Percentiles rank a stretch among this genome's conserved stretches.
phyloP scores from a whole-genome alignment of 192 early-diverging fungal species.

The Backusella morwellensis region DNA sequence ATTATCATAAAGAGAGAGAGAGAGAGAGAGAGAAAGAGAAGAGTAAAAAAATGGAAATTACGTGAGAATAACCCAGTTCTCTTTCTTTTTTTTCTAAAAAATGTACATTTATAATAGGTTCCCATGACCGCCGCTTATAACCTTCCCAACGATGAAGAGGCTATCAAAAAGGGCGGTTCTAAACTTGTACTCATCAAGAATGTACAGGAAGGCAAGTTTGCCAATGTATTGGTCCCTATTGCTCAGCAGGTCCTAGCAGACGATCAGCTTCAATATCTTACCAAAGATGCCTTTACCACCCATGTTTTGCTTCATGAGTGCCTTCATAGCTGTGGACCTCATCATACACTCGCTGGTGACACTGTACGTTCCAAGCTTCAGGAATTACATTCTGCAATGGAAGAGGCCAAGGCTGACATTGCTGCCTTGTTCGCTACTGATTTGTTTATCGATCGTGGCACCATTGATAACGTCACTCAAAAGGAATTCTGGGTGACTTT shows the following conservation, averaged over 20 bases:
- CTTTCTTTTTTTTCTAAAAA: not conserved
- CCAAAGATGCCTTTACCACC: constrained; percentile 67
- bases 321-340: constrained; percentile 69
- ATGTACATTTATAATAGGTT: constrained; percentile 27
- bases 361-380: constrained; percentile 66
- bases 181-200: constrained; percentile 77
- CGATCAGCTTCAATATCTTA: constrained; percentile 55
- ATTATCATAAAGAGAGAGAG: not conserved
- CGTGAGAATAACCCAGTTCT: not conserved
- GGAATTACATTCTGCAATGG: constrained; percentile 70
- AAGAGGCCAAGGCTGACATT: constrained; percentile 80
- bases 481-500: constrained; percentile 71
- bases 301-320: constrained; percentile 76
- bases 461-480: constrained; percentile 54
- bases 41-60: not conserved
- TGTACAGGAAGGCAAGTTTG: constrained; percentile 70
- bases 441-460: constrained; percentile 57
- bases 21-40: not conserved
- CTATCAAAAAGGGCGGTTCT: constrained; percentile 64
- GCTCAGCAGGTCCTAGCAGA: constrained; percentile 49
- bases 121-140: constrained; percentile 80
- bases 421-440: constrained; percentile 60
- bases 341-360: constrained; percentile 47
- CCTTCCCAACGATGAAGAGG: constrained; percentile 74
- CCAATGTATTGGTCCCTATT: constrained; percentile 61